These are phyloP conservation scores for Zymoseptoria passerinii DNA, from an alignment of 2,329 filamentous ascomycete species.

Conservation along the genomic window DNA sequence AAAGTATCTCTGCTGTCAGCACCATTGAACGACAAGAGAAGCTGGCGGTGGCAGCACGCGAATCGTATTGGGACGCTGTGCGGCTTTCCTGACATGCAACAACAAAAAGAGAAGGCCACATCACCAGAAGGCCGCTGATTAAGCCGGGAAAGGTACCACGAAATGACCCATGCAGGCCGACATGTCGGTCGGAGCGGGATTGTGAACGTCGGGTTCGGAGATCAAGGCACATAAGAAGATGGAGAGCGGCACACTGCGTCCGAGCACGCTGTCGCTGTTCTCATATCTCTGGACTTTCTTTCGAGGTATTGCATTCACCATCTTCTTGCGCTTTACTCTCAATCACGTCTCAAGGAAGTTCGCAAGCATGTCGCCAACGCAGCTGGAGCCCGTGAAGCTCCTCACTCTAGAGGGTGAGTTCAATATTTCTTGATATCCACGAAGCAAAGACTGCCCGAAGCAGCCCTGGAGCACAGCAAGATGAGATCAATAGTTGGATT, in stretches of 20 bases:
- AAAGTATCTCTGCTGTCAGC: not conserved
- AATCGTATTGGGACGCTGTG: not conserved
- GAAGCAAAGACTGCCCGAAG: not conserved
- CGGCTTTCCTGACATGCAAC: too few species aligned
- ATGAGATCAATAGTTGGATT: slow-evolving; percentile 4
- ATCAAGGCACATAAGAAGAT: not conserved
- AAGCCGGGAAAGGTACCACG: not conserved
- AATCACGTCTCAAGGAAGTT: not conserved
- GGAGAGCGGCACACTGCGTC: not conserved
- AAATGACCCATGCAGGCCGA: not conserved
- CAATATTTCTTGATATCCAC: not conserved
- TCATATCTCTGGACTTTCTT: not conserved
- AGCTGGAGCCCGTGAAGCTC: slow-evolving; percentile 28
- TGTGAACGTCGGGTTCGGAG: not conserved
- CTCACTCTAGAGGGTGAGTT: slow-evolving; percentile 29
- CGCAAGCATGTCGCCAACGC: slow-evolving; percentile 15
- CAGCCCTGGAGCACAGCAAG: not conserved
- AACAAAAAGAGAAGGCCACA: not conserved
- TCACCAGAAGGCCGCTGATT: not conserved
- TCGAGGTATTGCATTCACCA: not conserved
- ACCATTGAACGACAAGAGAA: not conserved
- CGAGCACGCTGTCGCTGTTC: not conserved
- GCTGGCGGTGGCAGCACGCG: not conserved
- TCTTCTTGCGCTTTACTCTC: not conserved
- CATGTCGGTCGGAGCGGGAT: not conserved